These are phyloP conservation scores for Notholithocarpus densiflorus DNA, from an alignment of 306 rosid species.

Conservation along the genomic window DNA sequence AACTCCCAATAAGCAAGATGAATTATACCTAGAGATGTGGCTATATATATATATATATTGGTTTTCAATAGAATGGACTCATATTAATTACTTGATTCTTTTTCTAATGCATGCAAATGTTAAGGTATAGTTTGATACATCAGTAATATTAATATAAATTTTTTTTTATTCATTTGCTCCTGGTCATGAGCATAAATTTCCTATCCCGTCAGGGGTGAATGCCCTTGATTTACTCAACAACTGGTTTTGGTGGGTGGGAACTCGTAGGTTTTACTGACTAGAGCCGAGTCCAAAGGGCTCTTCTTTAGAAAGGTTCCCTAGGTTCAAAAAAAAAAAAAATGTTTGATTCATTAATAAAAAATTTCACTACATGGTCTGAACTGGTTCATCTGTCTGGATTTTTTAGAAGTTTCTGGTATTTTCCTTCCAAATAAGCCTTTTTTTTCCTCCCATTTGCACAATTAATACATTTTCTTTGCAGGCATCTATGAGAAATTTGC, in stretches of 20 bases:
- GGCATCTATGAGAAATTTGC: conserved; percentile 88
- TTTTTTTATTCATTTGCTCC: not conserved
- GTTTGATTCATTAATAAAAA: not conserved
- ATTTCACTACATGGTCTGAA: not conserved
- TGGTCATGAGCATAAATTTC: too few relatives aligned
- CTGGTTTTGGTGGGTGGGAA: too few relatives aligned
- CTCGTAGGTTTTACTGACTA: too few relatives aligned
- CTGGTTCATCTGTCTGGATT: not conserved
- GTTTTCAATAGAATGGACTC: not conserved
- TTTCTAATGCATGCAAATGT: not conserved
- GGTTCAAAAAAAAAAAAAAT: too few relatives aligned
- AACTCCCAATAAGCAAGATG: not conserved
- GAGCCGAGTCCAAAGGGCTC: too few relatives aligned
- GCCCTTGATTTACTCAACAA: too few relatives aligned
- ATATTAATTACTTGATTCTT: not conserved
- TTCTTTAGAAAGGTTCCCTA: too few relatives aligned
- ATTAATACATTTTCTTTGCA: conserved; percentile 27
- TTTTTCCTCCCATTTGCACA: not conserved
- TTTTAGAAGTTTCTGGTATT: not conserved
- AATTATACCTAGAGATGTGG: not conserved
- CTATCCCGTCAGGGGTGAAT: too few relatives aligned
- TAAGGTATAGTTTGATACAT: not conserved
- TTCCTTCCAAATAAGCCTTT: not conserved
- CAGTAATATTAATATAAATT: not conserved
- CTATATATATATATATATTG: not conserved